Base-by-base conservation (phyloP, 306 rosid species). In the Dryas alaskensis region DNA sequence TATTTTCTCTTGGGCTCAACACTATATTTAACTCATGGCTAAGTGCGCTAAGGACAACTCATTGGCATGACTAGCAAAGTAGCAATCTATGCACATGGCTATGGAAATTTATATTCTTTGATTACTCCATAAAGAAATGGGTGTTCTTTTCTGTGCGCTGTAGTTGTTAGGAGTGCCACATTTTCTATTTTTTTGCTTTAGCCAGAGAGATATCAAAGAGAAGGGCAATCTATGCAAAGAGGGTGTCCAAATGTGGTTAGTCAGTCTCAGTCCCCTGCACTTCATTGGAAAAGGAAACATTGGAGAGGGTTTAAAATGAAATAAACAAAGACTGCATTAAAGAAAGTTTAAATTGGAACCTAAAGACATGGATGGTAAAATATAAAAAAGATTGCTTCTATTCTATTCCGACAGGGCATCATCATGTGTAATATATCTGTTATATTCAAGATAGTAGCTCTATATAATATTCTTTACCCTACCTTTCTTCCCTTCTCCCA, bases 391-490 rank as follows among this genome's bases (percentile, higher is more conserved):
- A 67, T 54, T 49, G 69, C 71, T 86, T 89, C 90, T 67, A 76
- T 87, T 85, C 92, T 67, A 76, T 87, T 85, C 92, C 89, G 85
- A 84, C 96, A 89, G 49, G 65, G 70, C 86, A 83, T 85, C 81
- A 78, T 73, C 45, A 62, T 67, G 19, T 50, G 76, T 25, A 77
- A 42, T 77, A 79, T 81, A 50, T 77, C 73, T 6, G 31, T 58
- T 40, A 79, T 75, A 59, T 76, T 74, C 39, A 45, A 70, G 57
- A 53, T 45, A 72, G 46, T 79, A 71, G 53, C 65, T 49, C 17
- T 67, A 82, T 3, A 11, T 37, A 12, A 40, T 53, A 70, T 9
- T 72, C 22, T 68, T 48, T 69, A 27, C 17, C 57, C 11, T 40
- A 8, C 37, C 37, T 31, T 31, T 31, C 37, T 31, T 31, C 37